Evolutionary conservation across 495 filamentous ascomycete genomes (phyloP).

Genomic region (Durotheca rogersii): DNA sequence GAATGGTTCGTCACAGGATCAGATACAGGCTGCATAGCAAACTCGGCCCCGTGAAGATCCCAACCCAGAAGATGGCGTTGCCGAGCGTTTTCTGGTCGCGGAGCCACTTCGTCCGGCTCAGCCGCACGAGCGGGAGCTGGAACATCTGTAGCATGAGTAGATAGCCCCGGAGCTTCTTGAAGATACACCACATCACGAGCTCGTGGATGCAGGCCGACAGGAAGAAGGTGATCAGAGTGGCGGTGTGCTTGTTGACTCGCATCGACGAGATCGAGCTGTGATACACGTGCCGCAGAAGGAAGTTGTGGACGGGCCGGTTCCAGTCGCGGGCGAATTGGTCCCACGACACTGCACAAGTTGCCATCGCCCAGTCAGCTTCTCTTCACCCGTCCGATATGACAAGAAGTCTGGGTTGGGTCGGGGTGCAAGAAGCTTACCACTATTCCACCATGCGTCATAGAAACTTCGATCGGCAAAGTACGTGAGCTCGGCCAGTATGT

Average conservation of each 20-base stretch:
- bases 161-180: slow-evolving; percentile 74
- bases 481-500: slow-evolving; percentile 71
- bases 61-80: slow-evolving; percentile 74
- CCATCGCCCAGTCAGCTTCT: slow-evolving; percentile 10
- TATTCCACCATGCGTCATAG: slow-evolving; percentile 74
- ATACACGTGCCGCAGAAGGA: slow-evolving; percentile 73
- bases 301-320: slow-evolving; percentile 72
- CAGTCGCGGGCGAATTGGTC: slow-evolving; percentile 74
- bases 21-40: slow-evolving; percentile 70
- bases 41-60: slow-evolving; percentile 70
- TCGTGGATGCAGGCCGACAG: slow-evolving; percentile 70
- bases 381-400: no score
- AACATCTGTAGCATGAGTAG: slow-evolving; percentile 68
- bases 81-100: slow-evolving; percentile 60
- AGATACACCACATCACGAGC: slow-evolving; percentile 74
- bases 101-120: slow-evolving; percentile 64
- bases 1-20: slow-evolving; percentile 50
- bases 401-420: no score
- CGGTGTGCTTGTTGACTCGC: slow-evolving; percentile 64
- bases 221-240: slow-evolving; percentile 73
- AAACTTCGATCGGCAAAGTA: slow-evolving; percentile 75
- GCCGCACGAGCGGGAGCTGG: slow-evolving; percentile 64
- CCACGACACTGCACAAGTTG: slow-evolving; percentile 49
- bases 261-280: slow-evolving; percentile 70
- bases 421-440: slow-evolving; percentile 35